Conservation (phyloP, 2,329 filamentous ascomycete species). For the Ceratocystis papillata region DNA sequence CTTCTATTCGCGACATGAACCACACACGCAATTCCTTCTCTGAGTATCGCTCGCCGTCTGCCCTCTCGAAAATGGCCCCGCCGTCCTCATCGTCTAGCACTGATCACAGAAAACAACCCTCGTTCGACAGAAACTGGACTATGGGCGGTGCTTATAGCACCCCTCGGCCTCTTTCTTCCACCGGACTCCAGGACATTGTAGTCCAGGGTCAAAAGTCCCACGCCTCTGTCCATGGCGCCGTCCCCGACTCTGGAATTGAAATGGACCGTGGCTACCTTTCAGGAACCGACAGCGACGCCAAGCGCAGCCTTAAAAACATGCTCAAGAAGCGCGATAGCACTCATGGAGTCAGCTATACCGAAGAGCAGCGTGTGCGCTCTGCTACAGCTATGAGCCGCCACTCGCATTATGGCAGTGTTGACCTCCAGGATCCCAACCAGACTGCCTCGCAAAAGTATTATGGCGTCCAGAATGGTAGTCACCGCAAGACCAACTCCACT, state of each 20-base stretch:
- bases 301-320: slow-evolving; percentile 55
- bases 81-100: slow-evolving; percentile 29
- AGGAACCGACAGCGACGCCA: slow-evolving; percentile 66
- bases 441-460: slow-evolving; percentile 63
- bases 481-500: slow-evolving; percentile 52
- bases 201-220: slow-evolving; percentile 26
- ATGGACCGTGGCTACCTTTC: slow-evolving; percentile 89
- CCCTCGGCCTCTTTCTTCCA: slow-evolving; percentile 41
- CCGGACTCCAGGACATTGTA: slow-evolving; percentile 39
- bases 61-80: slow-evolving; percentile 60
- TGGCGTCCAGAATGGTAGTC: slow-evolving; percentile 36
- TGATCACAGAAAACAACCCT: slow-evolving; percentile 53
- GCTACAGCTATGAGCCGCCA: slow-evolving; percentile 58
- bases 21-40: slow-evolving; percentile 49
- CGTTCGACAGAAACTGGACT: slow-evolving; percentile 61
- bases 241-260: slow-evolving; percentile 46
- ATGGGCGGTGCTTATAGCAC: slow-evolving; percentile 40
- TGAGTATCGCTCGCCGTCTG: slow-evolving; percentile 52
- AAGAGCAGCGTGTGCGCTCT: slow-evolving; percentile 59
- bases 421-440: slow-evolving; percentile 50
- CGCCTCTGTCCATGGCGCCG: slow-evolving; percentile 27
- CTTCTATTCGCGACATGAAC: slow-evolving; percentile 69
- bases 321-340: slow-evolving; percentile 61
- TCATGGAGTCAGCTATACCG: slow-evolving; percentile 50
- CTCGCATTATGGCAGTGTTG: slow-evolving; percentile 67